Base-by-base conservation (phyloP, 768 basidiomycete species). In the Trametes sanguinea region DNA sequence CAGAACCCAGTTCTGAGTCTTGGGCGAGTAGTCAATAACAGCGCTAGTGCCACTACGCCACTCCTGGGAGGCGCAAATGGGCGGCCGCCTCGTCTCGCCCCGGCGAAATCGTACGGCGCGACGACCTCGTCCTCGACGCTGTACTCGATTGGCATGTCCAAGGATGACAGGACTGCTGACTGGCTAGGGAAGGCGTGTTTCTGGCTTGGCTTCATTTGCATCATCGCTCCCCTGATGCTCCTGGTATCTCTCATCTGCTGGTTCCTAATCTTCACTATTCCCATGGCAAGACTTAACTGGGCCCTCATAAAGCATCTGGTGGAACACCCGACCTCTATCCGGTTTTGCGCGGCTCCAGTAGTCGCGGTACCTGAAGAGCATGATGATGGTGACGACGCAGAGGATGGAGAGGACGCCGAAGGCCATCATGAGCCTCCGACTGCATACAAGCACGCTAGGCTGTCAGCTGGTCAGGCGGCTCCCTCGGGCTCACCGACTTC, bases 211-310 rank as follows among this genome's bases (percentile, higher is more conserved):
- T 85, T 98, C 73, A 74, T 85, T 65, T 77, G 80, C 64, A 78
- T 97, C 71, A 89, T 99, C 68, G 90, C 94, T 0, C 97, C 97
- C 6, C 77, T 94, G 64, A 88, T 98, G 83, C 82, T 97, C 56
- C 58, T 90, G 63, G 92, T 94, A 32, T 97, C 94, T 74, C 69
- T 92, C 64, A 77, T 94, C 54, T 98, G 97, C 77, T 99, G 95
- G 95, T 94, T 82, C n/a, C 81, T 94, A 62, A 87, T 99, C 62
- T 82, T 99, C 72, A 92, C 95, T 59, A 91, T 99, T 65, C 97
- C 97, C 3, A 99, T 99, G 97, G 97, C 95, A 35, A 96, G 90
- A 73, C 83, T 99, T 53, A 93, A 88, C 67, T 98, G 96, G 96
- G 92, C 86, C n/a, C 83, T 99, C 46, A 82, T 98, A 71, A 86